Percentiles rank a stretch among this genome's conserved stretches.
Conservation (phyloP, 306 rosid genomes). For the Lathyrus sativus region DNA sequence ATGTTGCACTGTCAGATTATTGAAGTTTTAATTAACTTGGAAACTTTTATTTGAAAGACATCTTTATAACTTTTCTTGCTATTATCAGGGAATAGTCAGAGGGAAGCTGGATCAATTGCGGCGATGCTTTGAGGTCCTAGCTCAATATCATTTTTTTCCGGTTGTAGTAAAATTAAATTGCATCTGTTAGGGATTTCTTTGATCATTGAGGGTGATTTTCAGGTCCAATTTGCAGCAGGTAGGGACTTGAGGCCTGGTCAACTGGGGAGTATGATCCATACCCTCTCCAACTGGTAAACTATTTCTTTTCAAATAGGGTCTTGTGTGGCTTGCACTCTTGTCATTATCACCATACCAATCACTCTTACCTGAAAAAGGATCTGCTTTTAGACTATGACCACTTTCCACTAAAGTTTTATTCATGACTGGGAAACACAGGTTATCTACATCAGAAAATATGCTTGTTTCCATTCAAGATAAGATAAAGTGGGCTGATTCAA, state of each 20-base stretch:
- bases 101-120: slow-evolving; percentile 94
- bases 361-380: not conserved
- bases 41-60: slow-evolving; percentile 32
- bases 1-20: slow-evolving; percentile 6
- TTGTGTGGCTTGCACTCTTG: slow-evolving; percentile 5
- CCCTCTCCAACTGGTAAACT: slow-evolving; percentile 83
- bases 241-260: slow-evolving; percentile 95
- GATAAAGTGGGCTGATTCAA: slow-evolving; percentile 91
- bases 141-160: not conserved
- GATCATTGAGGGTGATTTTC: slow-evolving; percentile 42
- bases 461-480: slow-evolving; percentile 89
- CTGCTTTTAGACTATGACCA: slow-evolving; percentile 1
- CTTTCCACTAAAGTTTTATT: slow-evolving; percentile 22
- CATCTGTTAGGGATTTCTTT: slow-evolving; percentile 20
- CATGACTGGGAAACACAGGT: slow-evolving; percentile 57
- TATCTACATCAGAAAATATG: slow-evolving; percentile 76
- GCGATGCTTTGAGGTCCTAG: slow-evolving; percentile 88
- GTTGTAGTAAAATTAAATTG: slow-evolving; percentile 3
- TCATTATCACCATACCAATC: slow-evolving; percentile 22
- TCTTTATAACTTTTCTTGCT: slow-evolving; percentile 25
- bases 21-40: slow-evolving; percentile 27
- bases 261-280: slow-evolving; percentile 88
- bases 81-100: slow-evolving; percentile 79
- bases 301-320: slow-evolving; percentile 26
- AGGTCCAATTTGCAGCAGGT: slow-evolving; percentile 99